Evolutionary conservation across 2,329 filamentous ascomycete genomes (phyloP).

Genomic region (Cryphonectria radicalis): DNA sequence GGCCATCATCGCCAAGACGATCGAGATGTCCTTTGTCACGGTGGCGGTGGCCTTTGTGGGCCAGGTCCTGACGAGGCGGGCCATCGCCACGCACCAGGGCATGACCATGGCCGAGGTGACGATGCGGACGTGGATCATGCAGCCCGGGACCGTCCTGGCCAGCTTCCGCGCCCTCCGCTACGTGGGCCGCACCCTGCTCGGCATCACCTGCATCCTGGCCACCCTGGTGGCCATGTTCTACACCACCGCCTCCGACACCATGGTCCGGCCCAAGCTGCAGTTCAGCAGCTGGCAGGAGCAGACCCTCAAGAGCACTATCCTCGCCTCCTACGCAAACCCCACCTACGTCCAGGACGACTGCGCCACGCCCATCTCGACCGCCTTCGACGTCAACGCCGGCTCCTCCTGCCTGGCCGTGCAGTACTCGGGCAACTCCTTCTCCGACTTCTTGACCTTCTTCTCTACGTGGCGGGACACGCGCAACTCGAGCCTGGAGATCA

Average conservation of each 20-base stretch:
- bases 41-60: conserved; percentile 77
- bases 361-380: conserved; percentile 63
- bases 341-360: conserved; percentile 61
- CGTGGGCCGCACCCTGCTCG: conserved; percentile 66
- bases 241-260: conserved; percentile 74
- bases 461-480: conserved; percentile 58
- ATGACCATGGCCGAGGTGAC: conserved; percentile 77
- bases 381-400: conserved; percentile 38
- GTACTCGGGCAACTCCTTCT: conserved; percentile 71
- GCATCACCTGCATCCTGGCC: conserved; percentile 65
- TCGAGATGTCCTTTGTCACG: conserved; percentile 78
- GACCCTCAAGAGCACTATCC: conserved; percentile 60
- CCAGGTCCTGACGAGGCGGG: conserved; percentile 72
- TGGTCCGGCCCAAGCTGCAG: conserved; percentile 74
- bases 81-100: conserved; percentile 65
- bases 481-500: conserved; percentile 45
- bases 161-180: conserved; percentile 69
- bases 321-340: conserved; percentile 66
- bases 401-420: conserved; percentile 70
- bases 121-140: conserved; percentile 76
- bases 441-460: conserved; percentile 69
- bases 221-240: conserved; percentile 73
- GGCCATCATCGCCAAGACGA: conserved; percentile 74
- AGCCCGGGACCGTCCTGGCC: conserved; percentile 73
- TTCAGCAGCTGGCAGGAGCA: conserved; percentile 56